These are phyloP conservation scores for Fusarium odoratissimum DNA, from an alignment of 2,329 filamentous ascomycete species.

Conservation along the genomic window DNA sequence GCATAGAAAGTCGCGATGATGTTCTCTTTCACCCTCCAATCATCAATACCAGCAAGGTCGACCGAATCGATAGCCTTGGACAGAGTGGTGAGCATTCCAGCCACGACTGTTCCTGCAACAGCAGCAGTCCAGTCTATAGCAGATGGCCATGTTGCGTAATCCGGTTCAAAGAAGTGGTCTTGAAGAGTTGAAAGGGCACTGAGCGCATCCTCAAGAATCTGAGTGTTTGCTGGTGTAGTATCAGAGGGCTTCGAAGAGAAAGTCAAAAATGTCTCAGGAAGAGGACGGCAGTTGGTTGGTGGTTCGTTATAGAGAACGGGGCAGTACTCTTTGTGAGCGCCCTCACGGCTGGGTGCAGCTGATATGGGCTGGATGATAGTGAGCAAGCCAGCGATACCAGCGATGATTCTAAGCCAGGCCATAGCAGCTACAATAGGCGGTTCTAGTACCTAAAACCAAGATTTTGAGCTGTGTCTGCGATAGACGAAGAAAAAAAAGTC, in stretches of 20 bases:
- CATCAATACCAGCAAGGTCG: conserved; percentile 49
- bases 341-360: conserved; percentile 26
- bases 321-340: conserved; percentile 32
- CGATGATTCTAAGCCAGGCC: conserved; percentile 22
- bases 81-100: conserved; percentile 77
- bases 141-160: conserved; percentile 84
- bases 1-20: conserved; percentile 85
- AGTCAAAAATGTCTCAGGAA: conserved; percentile 39
- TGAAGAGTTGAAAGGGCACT: conserved; percentile 81
- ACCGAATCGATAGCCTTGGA: conserved; percentile 65
- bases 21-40: conserved; percentile 73
- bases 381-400: conserved; percentile 26
- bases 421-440: not conserved
- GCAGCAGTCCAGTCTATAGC: conserved; percentile 96
- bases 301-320: conserved; percentile 38
- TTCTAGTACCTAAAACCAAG: not conserved
- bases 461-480: not conserved
- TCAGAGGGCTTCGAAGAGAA: conserved; percentile 22
- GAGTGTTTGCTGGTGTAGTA: conserved; percentile 25
- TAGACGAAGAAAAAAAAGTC: not conserved
- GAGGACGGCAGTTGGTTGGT: conserved; percentile 30
- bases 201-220: conserved; percentile 63
- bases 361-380: conserved; percentile 2
- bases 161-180: conserved; percentile 78
- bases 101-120: conserved; percentile 82